These are phyloP conservation scores for Nakazawaea laoshanensis DNA, from an alignment of 805 yeast genomes.

Conservation along the genomic window DNA sequence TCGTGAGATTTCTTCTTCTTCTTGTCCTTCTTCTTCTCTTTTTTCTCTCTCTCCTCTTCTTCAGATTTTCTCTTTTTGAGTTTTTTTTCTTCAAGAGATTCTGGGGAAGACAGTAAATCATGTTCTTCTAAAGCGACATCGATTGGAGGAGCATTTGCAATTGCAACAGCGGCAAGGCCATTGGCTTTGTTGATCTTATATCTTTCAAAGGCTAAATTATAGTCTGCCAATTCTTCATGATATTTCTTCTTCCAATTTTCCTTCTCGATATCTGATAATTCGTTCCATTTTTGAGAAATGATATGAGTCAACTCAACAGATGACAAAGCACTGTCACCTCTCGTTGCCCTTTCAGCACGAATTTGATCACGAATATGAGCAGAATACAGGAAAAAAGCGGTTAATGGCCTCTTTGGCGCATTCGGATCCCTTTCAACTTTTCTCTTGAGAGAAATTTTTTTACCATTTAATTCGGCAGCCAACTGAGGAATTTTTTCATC, in stretches of 20 bases:
- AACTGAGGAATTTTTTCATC: conserved; percentile 11
- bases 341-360: conserved; percentile 54
- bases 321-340: conserved; percentile 54
- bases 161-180: conserved; percentile 10
- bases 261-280: conserved; percentile 60
- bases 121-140: no score
- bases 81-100: conserved; percentile 16
- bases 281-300: conserved; percentile 75
- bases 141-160: conserved; percentile 14
- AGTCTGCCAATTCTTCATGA: conserved; percentile 32
- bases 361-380: conserved; percentile 65
- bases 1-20: conserved; percentile 16
- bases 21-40: conserved; percentile 45
- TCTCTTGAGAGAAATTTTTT: conserved; percentile 40
- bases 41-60: conserved; percentile 27
- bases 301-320: conserved; percentile 74
- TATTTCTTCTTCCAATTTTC: conserved; percentile 60
- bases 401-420: conserved; percentile 92
- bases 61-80: conserved; percentile 30
- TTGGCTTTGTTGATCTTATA: conserved; percentile 21
- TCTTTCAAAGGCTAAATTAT: conserved; percentile 21
- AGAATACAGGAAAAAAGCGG: conserved; percentile 76
- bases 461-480: conserved; percentile 16
- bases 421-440: conserved; percentile 66
- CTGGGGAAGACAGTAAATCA: conserved; percentile 4